Percentiles rank a stretch among this genome's conserved stretches.
Evolutionary conservation across 805 yeast species (phyloP).

Genomic region (Candida chilensis): DNA sequence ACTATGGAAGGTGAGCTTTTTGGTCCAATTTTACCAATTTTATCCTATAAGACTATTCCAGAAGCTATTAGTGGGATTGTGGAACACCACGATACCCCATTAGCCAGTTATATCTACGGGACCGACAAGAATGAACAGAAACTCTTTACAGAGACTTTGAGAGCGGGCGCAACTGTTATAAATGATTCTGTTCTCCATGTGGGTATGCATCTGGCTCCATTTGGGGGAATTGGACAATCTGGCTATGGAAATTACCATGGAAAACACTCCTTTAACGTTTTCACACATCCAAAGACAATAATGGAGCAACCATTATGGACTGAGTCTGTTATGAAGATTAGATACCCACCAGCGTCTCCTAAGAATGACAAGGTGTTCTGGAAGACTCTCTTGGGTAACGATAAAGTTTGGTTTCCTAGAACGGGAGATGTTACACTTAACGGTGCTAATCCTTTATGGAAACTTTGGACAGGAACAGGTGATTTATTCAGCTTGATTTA

Average conservation of each 20-base stretch:
- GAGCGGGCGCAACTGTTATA: conserved; percentile 66
- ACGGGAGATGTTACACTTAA: conserved; percentile 19
- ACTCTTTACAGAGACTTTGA: conserved; percentile 37
- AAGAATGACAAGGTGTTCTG: conserved; percentile 19
- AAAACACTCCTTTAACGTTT: conserved; percentile 53
- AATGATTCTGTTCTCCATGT: conserved; percentile 72
- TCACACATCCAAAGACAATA: conserved; percentile 66
- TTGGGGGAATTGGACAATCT: conserved; percentile 85
- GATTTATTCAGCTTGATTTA: conserved; percentile 19
- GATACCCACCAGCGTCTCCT: conserved; percentile 55
- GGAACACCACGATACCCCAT: conserved; percentile 58
- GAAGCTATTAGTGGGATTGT: conserved; percentile 34
- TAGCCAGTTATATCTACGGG: conserved; percentile 69
- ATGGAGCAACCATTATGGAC: conserved; percentile 57
- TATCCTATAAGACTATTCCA: conserved; percentile 39
- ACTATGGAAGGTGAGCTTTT: conserved; percentile 73
- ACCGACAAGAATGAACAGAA: conserved; percentile 35
- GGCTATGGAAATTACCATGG: conserved; percentile 88
- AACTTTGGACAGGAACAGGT: conserved; percentile 18
- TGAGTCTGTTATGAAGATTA: conserved; percentile 44
- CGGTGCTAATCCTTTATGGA: conserved; percentile 23
- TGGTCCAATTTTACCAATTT: conserved; percentile 78
- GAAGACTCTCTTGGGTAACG: conserved; percentile 15
- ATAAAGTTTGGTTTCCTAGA: conserved; percentile 27
- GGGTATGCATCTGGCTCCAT: conserved; percentile 62